Evolutionary conservation across 768 basidiomycete species (phyloP).

Genomic region (Kwoniella shandongensis): DNA sequence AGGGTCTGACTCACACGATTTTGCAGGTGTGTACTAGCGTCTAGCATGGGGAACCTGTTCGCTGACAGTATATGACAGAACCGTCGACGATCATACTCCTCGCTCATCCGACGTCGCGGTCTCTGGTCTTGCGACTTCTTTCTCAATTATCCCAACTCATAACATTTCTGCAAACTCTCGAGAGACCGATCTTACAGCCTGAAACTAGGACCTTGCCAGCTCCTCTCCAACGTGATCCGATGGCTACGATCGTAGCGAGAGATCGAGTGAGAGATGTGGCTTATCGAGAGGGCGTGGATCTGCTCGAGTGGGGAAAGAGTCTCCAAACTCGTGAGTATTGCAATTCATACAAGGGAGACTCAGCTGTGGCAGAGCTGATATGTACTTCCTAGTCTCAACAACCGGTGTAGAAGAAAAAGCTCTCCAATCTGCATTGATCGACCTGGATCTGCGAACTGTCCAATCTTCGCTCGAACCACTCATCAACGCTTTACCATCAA

Average conservation of each 20-base stretch:
- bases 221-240: constrained; percentile 17
- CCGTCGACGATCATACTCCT: constrained; percentile 6
- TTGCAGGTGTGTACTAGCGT: not conserved
- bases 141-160: constrained; percentile 25
- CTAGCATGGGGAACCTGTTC: too few species aligned
- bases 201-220: constrained; percentile 16
- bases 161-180: constrained; percentile 20
- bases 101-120: constrained; percentile 11
- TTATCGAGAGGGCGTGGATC: constrained; percentile 25
- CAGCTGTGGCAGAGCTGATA: constrained; percentile 12
- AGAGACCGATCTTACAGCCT: constrained; percentile 34
- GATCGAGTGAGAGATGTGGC: constrained; percentile 25
- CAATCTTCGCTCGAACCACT: not conserved
- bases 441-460: constrained; percentile 7
- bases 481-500: constrained; percentile 22
- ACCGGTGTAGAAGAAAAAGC: constrained; percentile 3
- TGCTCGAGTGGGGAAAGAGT: constrained; percentile 33
- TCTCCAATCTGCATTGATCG: constrained; percentile 9
- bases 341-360: not conserved
- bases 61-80: too few species aligned
- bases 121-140: constrained; percentile 15
- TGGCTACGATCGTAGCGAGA: constrained; percentile 34
- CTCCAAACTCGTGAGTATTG: constrained; percentile 19
- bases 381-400: not conserved
- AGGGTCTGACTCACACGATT: not conserved